Conservation (phyloP, 108 stramenopile genomes). For the Cyclostephanos tholiformis region DNA sequence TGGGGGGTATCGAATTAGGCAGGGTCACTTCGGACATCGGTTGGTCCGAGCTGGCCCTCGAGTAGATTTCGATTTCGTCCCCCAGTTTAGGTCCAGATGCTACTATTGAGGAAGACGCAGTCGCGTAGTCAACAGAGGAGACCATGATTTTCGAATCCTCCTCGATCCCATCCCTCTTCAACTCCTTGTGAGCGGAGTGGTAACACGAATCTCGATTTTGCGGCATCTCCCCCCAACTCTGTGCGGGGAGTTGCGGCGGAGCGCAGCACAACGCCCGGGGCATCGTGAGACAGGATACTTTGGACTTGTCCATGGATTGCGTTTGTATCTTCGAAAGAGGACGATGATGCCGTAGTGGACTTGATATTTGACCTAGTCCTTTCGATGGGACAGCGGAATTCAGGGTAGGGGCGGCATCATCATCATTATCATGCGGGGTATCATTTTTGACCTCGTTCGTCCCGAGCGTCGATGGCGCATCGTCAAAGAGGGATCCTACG, state of each 20-base stretch:
- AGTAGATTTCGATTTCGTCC: background rate
- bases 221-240: background rate
- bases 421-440: no score
- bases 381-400: background rate
- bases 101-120: background rate
- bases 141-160: background rate
- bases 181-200: background rate
- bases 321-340: background rate
- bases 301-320: background rate
- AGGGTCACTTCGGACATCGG: background rate
- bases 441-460: constrained; percentile 4
- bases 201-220: background rate
- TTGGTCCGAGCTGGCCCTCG: background rate
- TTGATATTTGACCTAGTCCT: background rate
- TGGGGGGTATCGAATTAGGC: background rate
- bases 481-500: constrained; percentile 2
- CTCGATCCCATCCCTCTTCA: background rate
- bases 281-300: constrained; percentile 3
- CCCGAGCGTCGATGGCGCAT: constrained; percentile 4
- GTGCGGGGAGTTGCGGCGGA: background rate
- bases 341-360: background rate
- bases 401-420: background rate
- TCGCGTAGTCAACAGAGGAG: background rate
- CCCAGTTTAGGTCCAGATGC: background rate
- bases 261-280: background rate